Evolutionary conservation across 2,329 filamentous ascomycete species (phyloP).

Genomic region (Colletotrichum destructivum): DNA sequence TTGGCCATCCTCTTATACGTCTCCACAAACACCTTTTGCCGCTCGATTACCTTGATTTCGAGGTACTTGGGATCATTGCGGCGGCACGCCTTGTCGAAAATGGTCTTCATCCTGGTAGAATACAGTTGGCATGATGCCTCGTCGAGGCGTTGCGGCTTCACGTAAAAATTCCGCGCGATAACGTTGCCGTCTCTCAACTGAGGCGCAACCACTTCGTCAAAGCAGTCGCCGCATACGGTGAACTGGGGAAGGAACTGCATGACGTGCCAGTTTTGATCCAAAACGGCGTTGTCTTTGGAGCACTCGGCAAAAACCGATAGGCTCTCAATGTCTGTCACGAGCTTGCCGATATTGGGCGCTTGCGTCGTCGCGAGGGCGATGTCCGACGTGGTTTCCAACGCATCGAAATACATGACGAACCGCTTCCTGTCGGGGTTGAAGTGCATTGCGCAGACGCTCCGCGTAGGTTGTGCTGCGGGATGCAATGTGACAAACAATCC

Average conservation of each 20-base stretch:
- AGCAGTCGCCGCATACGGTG: conserved; percentile 91
- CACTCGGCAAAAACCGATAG: conserved; percentile 75
- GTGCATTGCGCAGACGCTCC: conserved; percentile 78
- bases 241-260: conserved; percentile 83
- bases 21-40: conserved; percentile 72
- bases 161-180: conserved; percentile 77
- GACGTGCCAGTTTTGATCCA: conserved; percentile 81
- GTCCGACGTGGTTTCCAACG: conserved; percentile 71
- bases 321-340: conserved; percentile 76
- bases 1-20: conserved; percentile 69
- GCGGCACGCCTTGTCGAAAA: conserved; percentile 78
- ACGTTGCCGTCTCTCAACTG: conserved; percentile 66
- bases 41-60: conserved; percentile 68
- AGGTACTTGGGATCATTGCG: conserved; percentile 78
- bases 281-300: conserved; percentile 72
- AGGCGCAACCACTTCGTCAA: conserved; percentile 83
- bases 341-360: conserved; percentile 70
- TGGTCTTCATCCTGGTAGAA: conserved; percentile 81
- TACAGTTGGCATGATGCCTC: conserved; percentile 83
- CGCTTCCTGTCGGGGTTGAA: conserved; percentile 66
- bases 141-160: conserved; percentile 69
- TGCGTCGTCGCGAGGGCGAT: conserved; percentile 60
- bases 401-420: conserved; percentile 73
- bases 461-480: conserved; percentile 60
- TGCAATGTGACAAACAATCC: conserved; percentile 74